phyloP scores from a whole-genome alignment of 371 early-diverging fungal species.

The Dichotomocladium elegans region DNA sequence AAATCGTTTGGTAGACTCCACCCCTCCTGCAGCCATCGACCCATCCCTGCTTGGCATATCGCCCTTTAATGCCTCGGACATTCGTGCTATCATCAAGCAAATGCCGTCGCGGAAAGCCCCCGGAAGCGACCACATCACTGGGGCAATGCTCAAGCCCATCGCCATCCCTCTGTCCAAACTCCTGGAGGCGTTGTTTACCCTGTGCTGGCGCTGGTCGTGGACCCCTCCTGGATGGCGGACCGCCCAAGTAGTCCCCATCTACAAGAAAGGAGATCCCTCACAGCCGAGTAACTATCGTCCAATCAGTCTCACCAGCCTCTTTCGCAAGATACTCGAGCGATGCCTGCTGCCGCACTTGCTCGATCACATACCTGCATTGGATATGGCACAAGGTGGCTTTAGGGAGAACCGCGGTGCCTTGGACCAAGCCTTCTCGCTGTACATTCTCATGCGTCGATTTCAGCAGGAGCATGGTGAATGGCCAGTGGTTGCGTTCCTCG shows the following conservation, averaged over 20 bases:
- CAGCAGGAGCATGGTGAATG: neutral
- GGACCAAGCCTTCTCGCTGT: slow-evolving; percentile 18
- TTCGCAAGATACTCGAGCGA: slow-evolving; percentile 11
- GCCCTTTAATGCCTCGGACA: neutral
- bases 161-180: neutral
- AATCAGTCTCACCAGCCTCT: slow-evolving; percentile 10
- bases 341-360: slow-evolving; percentile 3
- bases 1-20: too few species aligned
- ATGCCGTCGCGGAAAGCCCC: slow-evolving; percentile 13
- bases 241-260: slow-evolving; percentile 20
- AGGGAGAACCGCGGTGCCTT: slow-evolving; percentile 9
- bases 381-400: slow-evolving; percentile 22
- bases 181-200: slow-evolving; percentile 6
- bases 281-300: slow-evolving; percentile 13
- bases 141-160: slow-evolving; percentile 21
- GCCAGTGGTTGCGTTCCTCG: slow-evolving; percentile 15
- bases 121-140: slow-evolving; percentile 21
- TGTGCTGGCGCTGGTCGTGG: slow-evolving; percentile 21
- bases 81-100: neutral
- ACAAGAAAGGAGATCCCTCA: slow-evolving; percentile 12
- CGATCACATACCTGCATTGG: neutral
- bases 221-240: slow-evolving; percentile 16
- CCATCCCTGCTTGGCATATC: too few species aligned
- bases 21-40: too few species aligned
- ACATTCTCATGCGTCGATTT: slow-evolving; percentile 4